These are phyloP conservation scores for Pythium phragmitis DNA, from an alignment of 352 stramenopile species.

Conservation along the genomic window DNA sequence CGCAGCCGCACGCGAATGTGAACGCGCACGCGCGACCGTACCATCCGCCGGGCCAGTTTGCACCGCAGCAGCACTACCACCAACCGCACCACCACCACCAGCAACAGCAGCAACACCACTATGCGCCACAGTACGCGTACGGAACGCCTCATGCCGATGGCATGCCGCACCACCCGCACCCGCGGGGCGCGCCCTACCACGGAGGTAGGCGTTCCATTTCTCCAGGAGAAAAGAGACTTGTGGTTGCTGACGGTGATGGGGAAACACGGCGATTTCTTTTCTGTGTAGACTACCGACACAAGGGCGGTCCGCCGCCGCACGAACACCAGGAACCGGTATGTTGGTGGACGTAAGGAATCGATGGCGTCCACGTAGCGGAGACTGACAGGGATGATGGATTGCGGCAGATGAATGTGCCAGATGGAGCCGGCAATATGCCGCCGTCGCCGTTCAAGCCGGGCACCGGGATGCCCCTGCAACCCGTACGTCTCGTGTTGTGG, in stretches of 20 bases:
- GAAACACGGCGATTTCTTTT: neutral
- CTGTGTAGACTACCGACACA: constrained; percentile 24
- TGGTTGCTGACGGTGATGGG: neutral
- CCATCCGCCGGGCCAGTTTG: constrained; percentile 19
- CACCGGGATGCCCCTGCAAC: constrained; percentile 22
- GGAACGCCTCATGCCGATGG: constrained; percentile 13
- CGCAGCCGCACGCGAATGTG: constrained; percentile 14
- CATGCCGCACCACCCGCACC: constrained; percentile 13
- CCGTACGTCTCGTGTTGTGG: constrained; percentile 12
- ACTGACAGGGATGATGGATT: neutral
- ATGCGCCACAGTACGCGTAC: constrained; percentile 22
- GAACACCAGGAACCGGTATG: constrained; percentile 22
- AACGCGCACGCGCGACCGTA: constrained; percentile 26
- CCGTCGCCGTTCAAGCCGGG: constrained; percentile 27
- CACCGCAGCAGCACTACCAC: constrained; percentile 12
- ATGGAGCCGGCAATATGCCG: constrained; percentile 22
- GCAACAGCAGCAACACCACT: constrained; percentile 3
- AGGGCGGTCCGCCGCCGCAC: constrained; percentile 11
- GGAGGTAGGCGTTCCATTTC: neutral
- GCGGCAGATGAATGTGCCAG: constrained; percentile 18
- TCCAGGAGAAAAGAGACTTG: neutral
- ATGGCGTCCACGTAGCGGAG: neutral
- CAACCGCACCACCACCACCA: neutral
- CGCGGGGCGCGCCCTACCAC: constrained; percentile 20
- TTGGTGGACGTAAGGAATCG: neutral